Conservation (phyloP, 2,329 filamentous ascomycete species). For the Microascus cirrosus region DNA sequence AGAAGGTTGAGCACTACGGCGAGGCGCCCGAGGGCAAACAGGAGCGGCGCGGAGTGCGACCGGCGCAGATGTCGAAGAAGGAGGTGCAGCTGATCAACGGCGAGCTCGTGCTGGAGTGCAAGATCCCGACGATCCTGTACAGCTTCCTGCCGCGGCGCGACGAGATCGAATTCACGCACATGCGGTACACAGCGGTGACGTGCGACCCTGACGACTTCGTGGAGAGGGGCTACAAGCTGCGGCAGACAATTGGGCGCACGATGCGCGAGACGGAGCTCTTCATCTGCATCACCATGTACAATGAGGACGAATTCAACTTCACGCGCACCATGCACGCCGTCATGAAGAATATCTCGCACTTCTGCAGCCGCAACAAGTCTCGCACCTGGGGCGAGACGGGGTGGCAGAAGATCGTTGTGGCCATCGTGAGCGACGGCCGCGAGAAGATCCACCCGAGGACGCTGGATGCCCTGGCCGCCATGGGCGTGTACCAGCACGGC, state of each 20-base stretch:
- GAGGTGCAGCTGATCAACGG: constrained; percentile 96
- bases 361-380: constrained; percentile 84
- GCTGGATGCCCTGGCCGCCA: constrained; percentile 84
- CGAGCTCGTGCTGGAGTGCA: constrained; percentile 94
- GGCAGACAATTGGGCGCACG: constrained; percentile 78
- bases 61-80: constrained; percentile 81
- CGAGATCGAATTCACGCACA: constrained; percentile 94
- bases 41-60: constrained; percentile 73
- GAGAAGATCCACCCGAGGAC: constrained; percentile 84
- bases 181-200: constrained; percentile 98
- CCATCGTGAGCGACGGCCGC: constrained; percentile 88
- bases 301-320: constrained; percentile 94
- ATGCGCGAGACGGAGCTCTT: constrained; percentile 87
- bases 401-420: constrained; percentile 99
- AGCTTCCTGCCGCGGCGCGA: constrained; percentile 89
- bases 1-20: constrained; percentile 72
- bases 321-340: constrained; percentile 97
- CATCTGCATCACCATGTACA: constrained; percentile 98
- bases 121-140: constrained; percentile 96
- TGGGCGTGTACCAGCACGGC: constrained; percentile 96
- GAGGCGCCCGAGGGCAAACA: constrained; percentile 81
- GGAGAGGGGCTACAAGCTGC: constrained; percentile 76
- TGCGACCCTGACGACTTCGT: constrained; percentile 95
- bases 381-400: constrained; percentile 94
- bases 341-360: constrained; percentile 96